Evolutionary conservation across 345 rosid genomes (phyloP), one percentile per base, ranked within the genome.

Genomic region (Arabidopsis suecica): DNA sequence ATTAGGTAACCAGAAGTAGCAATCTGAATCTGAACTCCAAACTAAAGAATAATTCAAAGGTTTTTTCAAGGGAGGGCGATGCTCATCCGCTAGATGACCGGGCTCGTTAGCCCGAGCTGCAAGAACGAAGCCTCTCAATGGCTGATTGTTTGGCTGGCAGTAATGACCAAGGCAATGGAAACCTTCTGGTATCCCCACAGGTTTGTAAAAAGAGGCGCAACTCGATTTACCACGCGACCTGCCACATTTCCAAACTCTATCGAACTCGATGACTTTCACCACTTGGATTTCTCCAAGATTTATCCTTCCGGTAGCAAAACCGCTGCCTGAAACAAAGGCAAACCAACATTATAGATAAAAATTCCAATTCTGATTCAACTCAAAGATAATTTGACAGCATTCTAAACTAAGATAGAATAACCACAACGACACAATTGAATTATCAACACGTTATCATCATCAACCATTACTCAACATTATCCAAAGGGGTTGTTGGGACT

Each of bases 1-100:
- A 45, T 87, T 91, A 4, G 98, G 96, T 36, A 82, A 68, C 98
- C 98, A 91, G 67, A 93, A 93, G 80, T 86, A 91, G 51, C 89
- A 83, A 33, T 75, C 71, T n/a, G 90, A 73, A 69, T 83, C 88
- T 7, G 81, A 58, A 38, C 75, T 75, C 93, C 97, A 88, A 13
- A 91, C 68, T 75, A 83, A 65, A 8, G 86, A 75, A 70, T 86
- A 93, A 48, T 65, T 71, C 57, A 86, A 51, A 0, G 98, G 97
- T 66, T 82, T 85, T 47, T 49, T 76, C 68, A 93, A 72, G 7
- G 95, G 85, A 12, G 97, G 86, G 53, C 12, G 61, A 80, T 86
- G 68, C 14, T 79, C 73, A 14, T 77, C 70, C 20, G 22, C 70
- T 78, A 74, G 20, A 85, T 87, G 76, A 79, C 63, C 13, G 2